phyloP scores from a whole-genome alignment of 805 yeast species.

The Candida pseudofarinosa region DNA sequence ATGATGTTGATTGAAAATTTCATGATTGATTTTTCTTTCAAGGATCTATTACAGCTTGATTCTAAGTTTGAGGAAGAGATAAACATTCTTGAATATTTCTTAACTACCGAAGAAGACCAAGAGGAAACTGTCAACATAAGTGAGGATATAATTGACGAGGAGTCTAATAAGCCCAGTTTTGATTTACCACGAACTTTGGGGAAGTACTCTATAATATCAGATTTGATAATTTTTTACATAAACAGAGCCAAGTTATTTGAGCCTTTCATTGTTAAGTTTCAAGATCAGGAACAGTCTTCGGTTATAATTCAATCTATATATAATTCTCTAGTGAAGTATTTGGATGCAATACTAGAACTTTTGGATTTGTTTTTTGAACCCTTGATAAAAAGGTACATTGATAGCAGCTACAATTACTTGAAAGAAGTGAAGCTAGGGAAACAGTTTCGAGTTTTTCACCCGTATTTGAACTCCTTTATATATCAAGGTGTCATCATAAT shows the following conservation, averaged over 20 bases:
- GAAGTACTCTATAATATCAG: conserved; percentile 35
- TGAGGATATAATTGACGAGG: conserved; percentile 6
- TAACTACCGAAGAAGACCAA: conserved; percentile 3
- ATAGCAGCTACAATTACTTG: conserved; percentile 1
- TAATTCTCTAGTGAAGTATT: conserved; percentile 34
- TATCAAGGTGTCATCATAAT: conserved; percentile 51
- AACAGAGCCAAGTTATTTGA: conserved; percentile 50
- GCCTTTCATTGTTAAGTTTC: conserved; percentile 41
- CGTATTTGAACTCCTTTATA: conserved; percentile 45
- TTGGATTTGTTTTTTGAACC: conserved; percentile 24
- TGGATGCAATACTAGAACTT: conserved; percentile 32
- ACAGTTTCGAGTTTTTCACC: conserved; percentile 38
- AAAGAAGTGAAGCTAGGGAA: conserved; percentile 21
- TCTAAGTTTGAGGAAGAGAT: conserved; percentile 40
- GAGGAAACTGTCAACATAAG: conserved; percentile 3
- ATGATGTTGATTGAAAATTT: conserved; percentile 50
- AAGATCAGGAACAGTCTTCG: conserved; percentile 15
- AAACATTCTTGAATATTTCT: conserved; percentile 26
- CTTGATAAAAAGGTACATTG: conserved; percentile 10
- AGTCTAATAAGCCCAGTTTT: conserved; percentile 13
- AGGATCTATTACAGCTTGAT: conserved; percentile 39
- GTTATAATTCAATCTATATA: conserved; percentile 35
- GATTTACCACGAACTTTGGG: conserved; percentile 21
- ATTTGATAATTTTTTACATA: conserved; percentile 45
- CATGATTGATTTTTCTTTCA: conserved; percentile 40